Conservation (phyloP, 108 stramenopile genomes). For the Stephanodiscus triporus region DNA sequence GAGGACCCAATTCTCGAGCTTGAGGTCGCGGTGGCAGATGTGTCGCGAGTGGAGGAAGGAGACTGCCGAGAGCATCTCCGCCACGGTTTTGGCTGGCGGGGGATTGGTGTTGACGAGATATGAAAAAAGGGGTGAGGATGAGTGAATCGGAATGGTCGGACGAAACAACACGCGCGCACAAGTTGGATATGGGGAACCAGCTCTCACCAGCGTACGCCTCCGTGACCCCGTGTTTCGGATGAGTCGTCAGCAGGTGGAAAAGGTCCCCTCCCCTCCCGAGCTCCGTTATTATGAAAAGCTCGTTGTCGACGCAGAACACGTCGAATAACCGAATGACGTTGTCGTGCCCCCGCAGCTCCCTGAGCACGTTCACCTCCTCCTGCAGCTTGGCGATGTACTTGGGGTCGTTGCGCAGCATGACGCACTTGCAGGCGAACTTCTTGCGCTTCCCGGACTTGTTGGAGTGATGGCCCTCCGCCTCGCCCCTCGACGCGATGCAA, state of each 20-base stretch:
- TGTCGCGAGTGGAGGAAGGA: conserved; percentile 91
- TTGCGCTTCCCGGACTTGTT: conserved; percentile 75
- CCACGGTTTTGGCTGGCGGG: conserved; percentile 82
- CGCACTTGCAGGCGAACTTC: conserved; percentile 93
- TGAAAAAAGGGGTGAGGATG: conserved; percentile 9
- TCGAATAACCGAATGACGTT: conserved; percentile 60
- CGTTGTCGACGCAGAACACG: conserved; percentile 60
- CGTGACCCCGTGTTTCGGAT: conserved; percentile 93
- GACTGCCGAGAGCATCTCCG: conserved; percentile 93
- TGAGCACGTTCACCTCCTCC: conserved; percentile 90
- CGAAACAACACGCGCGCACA: conserved; percentile 7
- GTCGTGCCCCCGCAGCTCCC: conserved; percentile 79
- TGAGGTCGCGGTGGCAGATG: conserved; percentile 93
- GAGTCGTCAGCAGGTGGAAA: conserved; percentile 90
- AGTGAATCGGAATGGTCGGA: conserved; percentile 10
- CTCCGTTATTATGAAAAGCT: conserved; percentile 81
- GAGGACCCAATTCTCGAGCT: conserved; percentile 94
- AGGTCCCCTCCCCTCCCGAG: conserved; percentile 89
- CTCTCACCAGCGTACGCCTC: conserved; percentile 90
- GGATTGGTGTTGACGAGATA: no score
- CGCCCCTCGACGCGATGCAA: conserved; percentile 88
- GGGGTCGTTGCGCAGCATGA: conserved; percentile 87
- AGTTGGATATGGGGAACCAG: conserved; percentile 16
- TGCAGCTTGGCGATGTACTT: conserved; percentile 94
- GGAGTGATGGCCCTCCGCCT: conserved; percentile 55